A percentile compares a stretch with the other conserved stretches of the same genome.
phyloP scores from a whole-genome alignment of 495 filamentous ascomycete species.

The Xylaria castorea region DNA sequence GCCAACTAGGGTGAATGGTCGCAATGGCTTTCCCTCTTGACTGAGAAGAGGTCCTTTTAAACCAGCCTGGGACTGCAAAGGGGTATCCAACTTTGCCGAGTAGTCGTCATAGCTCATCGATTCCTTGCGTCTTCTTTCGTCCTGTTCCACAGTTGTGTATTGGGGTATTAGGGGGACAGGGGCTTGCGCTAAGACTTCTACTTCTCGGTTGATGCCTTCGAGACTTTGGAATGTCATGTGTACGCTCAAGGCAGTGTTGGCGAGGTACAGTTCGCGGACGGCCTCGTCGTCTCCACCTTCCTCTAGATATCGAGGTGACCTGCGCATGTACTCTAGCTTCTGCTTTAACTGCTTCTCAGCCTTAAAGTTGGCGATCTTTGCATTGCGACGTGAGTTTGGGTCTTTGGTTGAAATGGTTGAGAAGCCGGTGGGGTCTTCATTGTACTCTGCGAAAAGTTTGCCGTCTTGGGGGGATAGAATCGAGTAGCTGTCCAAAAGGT shows the following conservation, averaged over 20 bases:
- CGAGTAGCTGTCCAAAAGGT: slow-evolving; percentile 76
- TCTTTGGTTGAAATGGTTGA: slow-evolving; percentile 72
- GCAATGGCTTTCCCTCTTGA: slow-evolving; percentile 81
- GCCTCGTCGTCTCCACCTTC: slow-evolving; percentile 73
- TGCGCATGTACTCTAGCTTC: slow-evolving; percentile 68
- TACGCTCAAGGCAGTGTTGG: slow-evolving; percentile 71
- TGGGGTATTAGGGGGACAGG: slow-evolving; percentile 56
- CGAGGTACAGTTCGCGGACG: slow-evolving; percentile 77
- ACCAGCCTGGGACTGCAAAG: slow-evolving; percentile 51
- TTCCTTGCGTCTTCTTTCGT: slow-evolving; percentile 59
- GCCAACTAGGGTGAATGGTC: slow-evolving; percentile 87
- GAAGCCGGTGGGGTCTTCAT: slow-evolving; percentile 69
- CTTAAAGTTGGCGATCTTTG: slow-evolving; percentile 86
- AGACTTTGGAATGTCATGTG: slow-evolving; percentile 86
- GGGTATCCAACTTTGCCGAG: slow-evolving; percentile 77
- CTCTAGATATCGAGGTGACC: slow-evolving; percentile 50
- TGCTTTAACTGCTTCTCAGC: slow-evolving; percentile 85
- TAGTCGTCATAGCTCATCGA: slow-evolving; percentile 57
- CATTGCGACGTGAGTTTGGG: slow-evolving; percentile 72
- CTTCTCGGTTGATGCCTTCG: slow-evolving; percentile 82
- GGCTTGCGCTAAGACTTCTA: slow-evolving; percentile 78
- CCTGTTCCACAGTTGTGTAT: slow-evolving; percentile 45
- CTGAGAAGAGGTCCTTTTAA: slow-evolving; percentile 78
- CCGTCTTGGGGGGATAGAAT: slow-evolving; percentile 71
- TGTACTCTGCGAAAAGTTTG: slow-evolving; percentile 74